Evolutionary conservation across 768 basidiomycete species (phyloP).

Genomic region (Rubroboletus satanas): DNA sequence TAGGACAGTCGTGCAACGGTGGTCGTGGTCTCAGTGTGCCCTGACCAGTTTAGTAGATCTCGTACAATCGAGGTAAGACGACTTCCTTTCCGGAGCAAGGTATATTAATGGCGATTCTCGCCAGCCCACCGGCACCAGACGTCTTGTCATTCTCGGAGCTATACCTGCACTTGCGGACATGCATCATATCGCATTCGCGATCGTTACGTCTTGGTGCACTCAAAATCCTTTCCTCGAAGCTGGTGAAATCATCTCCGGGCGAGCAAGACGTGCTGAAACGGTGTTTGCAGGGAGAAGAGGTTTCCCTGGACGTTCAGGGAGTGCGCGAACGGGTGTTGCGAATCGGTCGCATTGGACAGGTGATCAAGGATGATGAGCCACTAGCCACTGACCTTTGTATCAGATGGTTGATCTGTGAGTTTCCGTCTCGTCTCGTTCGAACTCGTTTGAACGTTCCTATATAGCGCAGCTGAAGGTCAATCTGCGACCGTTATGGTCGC

Average conservation of each 20-base stretch:
- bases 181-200: slow-evolving; percentile 72
- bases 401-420: slow-evolving; percentile 71
- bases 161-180: slow-evolving; percentile 48
- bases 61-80: slow-evolving; percentile 42
- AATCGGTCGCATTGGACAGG: slow-evolving; percentile 66
- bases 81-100: neutral
- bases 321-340: slow-evolving; percentile 81
- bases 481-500: slow-evolving; percentile 84
- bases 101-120: neutral
- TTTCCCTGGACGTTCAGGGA: slow-evolving; percentile 71
- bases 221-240: slow-evolving; percentile 53
- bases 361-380: slow-evolving; percentile 50
- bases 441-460: neutral
- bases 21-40: slow-evolving; percentile 56
- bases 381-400: slow-evolving; percentile 58
- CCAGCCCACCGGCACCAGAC: slow-evolving; percentile 21
- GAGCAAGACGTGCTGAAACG: slow-evolving; percentile 54
- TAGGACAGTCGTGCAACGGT: slow-evolving; percentile 40
- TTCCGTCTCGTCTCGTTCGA: neutral
- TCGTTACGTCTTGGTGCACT: slow-evolving; percentile 61
- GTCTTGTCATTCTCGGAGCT: slow-evolving; percentile 42
- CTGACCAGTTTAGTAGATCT: slow-evolving; percentile 53
- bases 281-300: slow-evolving; percentile 78
- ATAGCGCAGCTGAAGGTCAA: slow-evolving; percentile 91
- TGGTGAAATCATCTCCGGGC: slow-evolving; percentile 42